Evolutionary conservation across 352 stramenopile species (phyloP).

Genomic region (Plasmopara viticola): DNA sequence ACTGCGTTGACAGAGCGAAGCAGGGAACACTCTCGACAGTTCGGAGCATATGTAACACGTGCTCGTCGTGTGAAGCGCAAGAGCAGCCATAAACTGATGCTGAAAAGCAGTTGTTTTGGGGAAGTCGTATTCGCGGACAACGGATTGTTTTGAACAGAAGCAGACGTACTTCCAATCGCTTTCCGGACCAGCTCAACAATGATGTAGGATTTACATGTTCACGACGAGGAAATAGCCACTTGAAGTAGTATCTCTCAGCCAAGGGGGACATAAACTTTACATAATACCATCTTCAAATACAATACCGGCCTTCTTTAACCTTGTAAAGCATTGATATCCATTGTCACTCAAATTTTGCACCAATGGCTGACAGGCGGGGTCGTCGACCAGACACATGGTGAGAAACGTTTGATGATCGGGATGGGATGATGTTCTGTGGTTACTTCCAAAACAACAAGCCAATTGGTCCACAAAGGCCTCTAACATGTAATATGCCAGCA

Average conservation of each 20-base stretch:
- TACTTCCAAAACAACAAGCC: background rate
- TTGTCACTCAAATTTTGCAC: background rate
- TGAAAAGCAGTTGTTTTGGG: conserved; percentile 1
- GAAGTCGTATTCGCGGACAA: background rate
- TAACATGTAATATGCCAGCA: too few species aligned
- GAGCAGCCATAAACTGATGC: conserved; percentile 1
- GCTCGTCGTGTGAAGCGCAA: background rate
- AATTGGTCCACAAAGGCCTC: background rate
- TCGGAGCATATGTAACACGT: conserved; percentile 1
- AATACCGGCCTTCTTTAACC: conserved; percentile 1
- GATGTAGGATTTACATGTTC: background rate
- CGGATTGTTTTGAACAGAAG: background rate
- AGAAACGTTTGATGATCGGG: too few species aligned
- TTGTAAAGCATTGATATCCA: background rate
- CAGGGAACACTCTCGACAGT: background rate
- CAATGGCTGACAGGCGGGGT: too few species aligned
- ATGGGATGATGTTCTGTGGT: too few species aligned
- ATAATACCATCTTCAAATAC: background rate
- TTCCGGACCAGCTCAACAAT: background rate
- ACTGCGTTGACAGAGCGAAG: background rate
- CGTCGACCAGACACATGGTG: too few species aligned
- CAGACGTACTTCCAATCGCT: background rate
- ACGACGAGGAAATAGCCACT: conserved; percentile 1
- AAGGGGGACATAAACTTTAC: background rate
- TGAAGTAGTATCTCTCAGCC: background rate